These are phyloP conservation scores for Myochromella boudieri DNA, from an alignment of 768 basidiomycete species.

Conservation along the genomic window DNA sequence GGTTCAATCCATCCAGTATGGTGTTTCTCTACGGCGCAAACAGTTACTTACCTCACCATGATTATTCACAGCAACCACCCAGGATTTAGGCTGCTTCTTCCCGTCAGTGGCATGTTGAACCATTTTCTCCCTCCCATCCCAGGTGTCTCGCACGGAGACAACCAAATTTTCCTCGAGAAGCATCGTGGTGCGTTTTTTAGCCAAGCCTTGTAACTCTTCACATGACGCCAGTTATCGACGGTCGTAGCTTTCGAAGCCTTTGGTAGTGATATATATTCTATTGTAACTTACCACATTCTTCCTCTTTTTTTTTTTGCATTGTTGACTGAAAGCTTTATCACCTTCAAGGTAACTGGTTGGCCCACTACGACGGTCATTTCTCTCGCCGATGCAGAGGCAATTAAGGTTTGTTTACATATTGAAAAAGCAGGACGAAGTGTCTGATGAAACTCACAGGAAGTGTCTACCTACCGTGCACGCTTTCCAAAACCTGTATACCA, in stretches of 20 bases:
- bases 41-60: neutral
- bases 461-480: conserved; percentile 43
- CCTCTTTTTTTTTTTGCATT: neutral
- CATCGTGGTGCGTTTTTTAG: conserved; percentile 27
- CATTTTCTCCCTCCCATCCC: conserved; percentile 28
- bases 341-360: conserved; percentile 29
- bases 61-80: conserved; percentile 35
- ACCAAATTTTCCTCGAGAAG: conserved; percentile 28
- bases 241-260: conserved; percentile 29
- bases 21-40: too few species aligned
- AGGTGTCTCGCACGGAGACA: conserved; percentile 29
- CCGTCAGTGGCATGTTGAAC: conserved; percentile 20
- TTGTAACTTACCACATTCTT: conserved; percentile 20
- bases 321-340: neutral
- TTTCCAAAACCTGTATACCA: conserved; percentile 57
- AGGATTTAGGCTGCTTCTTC: conserved; percentile 30
- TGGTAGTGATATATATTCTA: conserved; percentile 37
- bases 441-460: conserved; percentile 48
- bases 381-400: conserved; percentile 38
- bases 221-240: neutral
- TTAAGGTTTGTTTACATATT: conserved; percentile 33
- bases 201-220: too few species aligned
- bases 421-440: neutral
- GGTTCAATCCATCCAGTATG: conserved; percentile 28
- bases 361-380: conserved; percentile 23